A percentile compares a stretch with the other conserved stretches of the same genome.
phyloP scores from a whole-genome alignment of 495 filamentous ascomycete species.

The Aspergillus affinis region DNA sequence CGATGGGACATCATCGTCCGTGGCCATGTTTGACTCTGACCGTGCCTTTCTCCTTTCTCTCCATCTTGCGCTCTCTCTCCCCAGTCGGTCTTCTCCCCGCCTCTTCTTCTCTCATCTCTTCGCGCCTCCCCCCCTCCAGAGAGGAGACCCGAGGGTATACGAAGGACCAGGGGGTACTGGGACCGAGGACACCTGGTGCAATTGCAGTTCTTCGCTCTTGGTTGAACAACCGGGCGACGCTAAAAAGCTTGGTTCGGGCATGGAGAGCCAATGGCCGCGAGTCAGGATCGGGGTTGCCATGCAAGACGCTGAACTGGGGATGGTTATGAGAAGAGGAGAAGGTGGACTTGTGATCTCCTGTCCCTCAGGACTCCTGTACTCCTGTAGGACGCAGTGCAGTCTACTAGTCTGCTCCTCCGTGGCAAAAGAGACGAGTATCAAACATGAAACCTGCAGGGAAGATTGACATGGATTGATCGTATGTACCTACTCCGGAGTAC shows the following conservation, averaged over 20 bases:
- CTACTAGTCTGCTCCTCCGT: not conserved
- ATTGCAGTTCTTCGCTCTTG: not conserved
- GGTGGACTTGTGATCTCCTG: not conserved
- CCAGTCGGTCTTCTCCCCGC: not conserved
- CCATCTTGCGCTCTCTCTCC: not conserved
- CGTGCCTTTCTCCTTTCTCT: not conserved
- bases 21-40: no score
- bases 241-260: conserved; percentile 14
- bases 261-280: not conserved
- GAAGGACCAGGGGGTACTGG: not conserved
- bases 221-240: not conserved
- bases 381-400: no score
- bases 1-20: not conserved
- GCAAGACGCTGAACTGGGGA: not conserved
- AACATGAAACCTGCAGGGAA: not conserved
- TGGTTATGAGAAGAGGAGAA: not conserved
- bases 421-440: not conserved
- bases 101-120: no score
- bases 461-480: conserved; percentile 3
- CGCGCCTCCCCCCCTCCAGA: not conserved
- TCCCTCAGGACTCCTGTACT: not conserved
- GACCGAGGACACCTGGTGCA: not conserved
- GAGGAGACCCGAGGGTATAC: not conserved
- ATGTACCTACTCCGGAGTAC: no score
- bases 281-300: not conserved